Conservation (phyloP, 805 yeast genomes). For the Candida nitratophila region DNA sequence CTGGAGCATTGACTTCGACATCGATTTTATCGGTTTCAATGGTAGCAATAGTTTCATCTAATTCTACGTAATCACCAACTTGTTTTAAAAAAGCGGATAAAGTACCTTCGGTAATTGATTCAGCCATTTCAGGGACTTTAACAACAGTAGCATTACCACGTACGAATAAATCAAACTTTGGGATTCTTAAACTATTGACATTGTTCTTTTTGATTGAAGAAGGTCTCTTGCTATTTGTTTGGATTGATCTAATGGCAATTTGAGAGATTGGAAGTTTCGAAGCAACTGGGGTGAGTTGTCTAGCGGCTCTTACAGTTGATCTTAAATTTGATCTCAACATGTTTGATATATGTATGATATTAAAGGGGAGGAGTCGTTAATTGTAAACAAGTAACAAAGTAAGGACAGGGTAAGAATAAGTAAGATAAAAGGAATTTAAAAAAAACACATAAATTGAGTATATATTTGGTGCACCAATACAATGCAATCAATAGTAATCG, state of each 20-base stretch:
- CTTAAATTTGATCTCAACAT: neutral
- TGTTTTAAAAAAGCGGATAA: constrained; percentile 57
- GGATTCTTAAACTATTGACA: too few relatives aligned
- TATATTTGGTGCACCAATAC: too few relatives aligned
- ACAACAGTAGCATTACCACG: constrained; percentile 41
- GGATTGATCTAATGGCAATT: constrained; percentile 1
- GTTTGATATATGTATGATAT: neutral
- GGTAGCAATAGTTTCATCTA: constrained; percentile 90
- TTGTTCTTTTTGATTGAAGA: too few relatives aligned
- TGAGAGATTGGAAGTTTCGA: neutral
- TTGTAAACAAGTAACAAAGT: too few relatives aligned
- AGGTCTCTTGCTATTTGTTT: neutral
- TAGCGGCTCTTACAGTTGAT: neutral
- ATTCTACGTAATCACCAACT: constrained; percentile 82
- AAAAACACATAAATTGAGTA: too few relatives aligned
- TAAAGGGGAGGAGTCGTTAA: neutral
- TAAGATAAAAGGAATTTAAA: too few relatives aligned
- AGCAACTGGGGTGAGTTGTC: neutral
- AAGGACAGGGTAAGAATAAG: too few relatives aligned
- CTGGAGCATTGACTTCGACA: constrained; percentile 93
- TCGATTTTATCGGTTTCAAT: constrained; percentile 98
- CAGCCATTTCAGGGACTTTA: constrained; percentile 98
- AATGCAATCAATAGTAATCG: too few relatives aligned
- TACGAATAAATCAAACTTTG: constrained; percentile 7
- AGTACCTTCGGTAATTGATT: constrained; percentile 96